Evolutionary conservation across 2,329 filamentous ascomycete species (phyloP).

Genomic region (Byssochlamys sp.): DNA sequence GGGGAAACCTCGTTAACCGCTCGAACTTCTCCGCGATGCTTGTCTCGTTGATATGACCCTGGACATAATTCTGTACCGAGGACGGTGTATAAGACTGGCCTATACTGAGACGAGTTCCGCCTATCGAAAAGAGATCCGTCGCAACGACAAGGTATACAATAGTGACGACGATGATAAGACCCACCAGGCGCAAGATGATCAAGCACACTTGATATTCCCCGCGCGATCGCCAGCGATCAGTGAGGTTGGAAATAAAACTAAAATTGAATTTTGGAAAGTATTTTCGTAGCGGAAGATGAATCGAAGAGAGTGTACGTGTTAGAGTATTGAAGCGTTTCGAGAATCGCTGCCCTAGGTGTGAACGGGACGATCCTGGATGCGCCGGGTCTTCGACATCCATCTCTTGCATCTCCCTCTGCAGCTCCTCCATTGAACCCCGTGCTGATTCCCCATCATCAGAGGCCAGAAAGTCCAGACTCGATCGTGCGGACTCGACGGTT

Average conservation of each 20-base stretch:
- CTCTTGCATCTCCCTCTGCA: slow-evolving; percentile 77
- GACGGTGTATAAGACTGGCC: slow-evolving; percentile 74
- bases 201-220: slow-evolving; percentile 49
- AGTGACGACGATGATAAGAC: slow-evolving; percentile 62
- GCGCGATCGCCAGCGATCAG: slow-evolving; percentile 26
- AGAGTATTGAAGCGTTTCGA: slow-evolving; percentile 50
- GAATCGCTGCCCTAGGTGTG: slow-evolving; percentile 40
- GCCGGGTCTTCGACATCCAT: slow-evolving; percentile 70
- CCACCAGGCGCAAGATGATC: slow-evolving; percentile 63
- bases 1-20: slow-evolving; percentile 74
- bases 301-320: slow-evolving; percentile 48
- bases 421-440: slow-evolving; percentile 49
- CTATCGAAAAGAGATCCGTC: slow-evolving; percentile 66
- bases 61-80: slow-evolving; percentile 64
- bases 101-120: slow-evolving; percentile 50
- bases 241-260: slow-evolving; percentile 28
- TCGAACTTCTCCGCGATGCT: slow-evolving; percentile 63
- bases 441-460: slow-evolving; percentile 46
- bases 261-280: slow-evolving; percentile 35
- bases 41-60: slow-evolving; percentile 60
- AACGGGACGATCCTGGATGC: slow-evolving; percentile 19
- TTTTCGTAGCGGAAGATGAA: slow-evolving; percentile 43
- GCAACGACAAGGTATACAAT: slow-evolving; percentile 79
- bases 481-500: slow-evolving; percentile 71
- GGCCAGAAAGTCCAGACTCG: slow-evolving; percentile 47